Percentiles rank a stretch among this genome's conserved stretches.
Evolutionary conservation across 495 filamentous ascomycete species (phyloP).

Genomic region (Penicillium ucsense): DNA sequence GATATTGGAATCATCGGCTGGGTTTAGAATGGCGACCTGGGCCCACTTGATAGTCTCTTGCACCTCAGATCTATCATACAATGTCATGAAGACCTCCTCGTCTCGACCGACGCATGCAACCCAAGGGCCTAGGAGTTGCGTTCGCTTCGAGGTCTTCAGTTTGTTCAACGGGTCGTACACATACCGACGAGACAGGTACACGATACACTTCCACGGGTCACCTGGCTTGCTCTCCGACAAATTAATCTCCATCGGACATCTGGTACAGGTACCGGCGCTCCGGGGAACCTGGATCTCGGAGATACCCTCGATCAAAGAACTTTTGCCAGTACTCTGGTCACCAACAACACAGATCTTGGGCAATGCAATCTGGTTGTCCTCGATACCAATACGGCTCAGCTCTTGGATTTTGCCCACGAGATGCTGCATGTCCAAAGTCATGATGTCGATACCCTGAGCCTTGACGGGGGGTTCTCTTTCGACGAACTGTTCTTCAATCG

Average conservation of each 20-base stretch:
- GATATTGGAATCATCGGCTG: constrained; percentile 27
- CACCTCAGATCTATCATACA: constrained; percentile 39
- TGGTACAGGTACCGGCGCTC: constrained; percentile 59
- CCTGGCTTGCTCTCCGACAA: constrained; percentile 40
- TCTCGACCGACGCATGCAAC: constrained; percentile 19
- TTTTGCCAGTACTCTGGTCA: constrained; percentile 75
- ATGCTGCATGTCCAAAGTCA: constrained; percentile 30
- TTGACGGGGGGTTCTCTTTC: neutral
- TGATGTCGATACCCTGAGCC: constrained; percentile 13
- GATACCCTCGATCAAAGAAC: constrained; percentile 69
- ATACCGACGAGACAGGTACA: constrained; percentile 53
- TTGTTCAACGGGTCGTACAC: constrained; percentile 19
- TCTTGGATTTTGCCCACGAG: constrained; percentile 39
- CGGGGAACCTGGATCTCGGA: constrained; percentile 69
- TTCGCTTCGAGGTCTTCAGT: constrained; percentile 3
- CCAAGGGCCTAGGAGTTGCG: constrained; percentile 38
- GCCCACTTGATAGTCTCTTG: constrained; percentile 54
- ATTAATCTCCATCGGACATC: constrained; percentile 73
- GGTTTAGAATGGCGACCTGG: constrained; percentile 64
- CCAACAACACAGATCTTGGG: constrained; percentile 74
- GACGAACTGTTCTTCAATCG: neutral
- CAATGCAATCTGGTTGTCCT: constrained; percentile 47
- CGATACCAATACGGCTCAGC: constrained; percentile 38
- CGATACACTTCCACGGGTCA: constrained; percentile 49
- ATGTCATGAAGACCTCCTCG: constrained; percentile 29